phyloP scores from a whole-genome alignment of 1,284 basidiomycete genomes.

The Pseudozyma sp. region DNA sequence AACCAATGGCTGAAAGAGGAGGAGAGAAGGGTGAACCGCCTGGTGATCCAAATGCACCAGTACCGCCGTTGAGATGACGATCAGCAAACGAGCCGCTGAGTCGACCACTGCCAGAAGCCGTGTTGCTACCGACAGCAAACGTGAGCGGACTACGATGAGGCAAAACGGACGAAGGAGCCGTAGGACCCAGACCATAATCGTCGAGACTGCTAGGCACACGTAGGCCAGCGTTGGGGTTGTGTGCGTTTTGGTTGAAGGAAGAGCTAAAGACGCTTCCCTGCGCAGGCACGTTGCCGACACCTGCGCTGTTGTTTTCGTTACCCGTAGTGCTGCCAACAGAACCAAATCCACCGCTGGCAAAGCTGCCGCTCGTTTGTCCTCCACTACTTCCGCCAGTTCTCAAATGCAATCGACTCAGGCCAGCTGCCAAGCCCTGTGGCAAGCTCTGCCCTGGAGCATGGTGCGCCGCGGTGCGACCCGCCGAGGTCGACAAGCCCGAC shows the following conservation, averaged over 20 bases:
- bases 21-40: conserved; percentile 42
- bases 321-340: conserved; percentile 9
- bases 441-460: conserved; percentile 86
- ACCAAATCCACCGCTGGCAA: conserved; percentile 16
- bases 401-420: conserved; percentile 84
- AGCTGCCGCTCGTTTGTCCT: conserved; percentile 8
- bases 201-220: conserved; percentile 29
- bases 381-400: conserved; percentile 13
- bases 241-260: conserved; percentile 20
- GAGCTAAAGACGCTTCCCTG: conserved; percentile 5
- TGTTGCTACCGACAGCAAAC: conserved; percentile 20
- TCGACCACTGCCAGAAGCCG: conserved; percentile 3
- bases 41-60: conserved; percentile 29
- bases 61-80: conserved; percentile 19
- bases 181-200: conserved; percentile 55
- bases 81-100: conserved; percentile 37
- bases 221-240: conserved; percentile 18
- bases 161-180: conserved; percentile 56
- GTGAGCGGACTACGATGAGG: conserved; percentile 41
- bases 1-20: conserved; percentile 34
- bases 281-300: neutral
- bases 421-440: conserved; percentile 87
- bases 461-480: conserved; percentile 60
- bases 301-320: conserved; percentile 1
- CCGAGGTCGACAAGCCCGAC: conserved; percentile 24